These are phyloP conservation scores for Solanum dulcamara DNA, from an alignment of 257 asterid genomes.

Conservation along the genomic window DNA sequence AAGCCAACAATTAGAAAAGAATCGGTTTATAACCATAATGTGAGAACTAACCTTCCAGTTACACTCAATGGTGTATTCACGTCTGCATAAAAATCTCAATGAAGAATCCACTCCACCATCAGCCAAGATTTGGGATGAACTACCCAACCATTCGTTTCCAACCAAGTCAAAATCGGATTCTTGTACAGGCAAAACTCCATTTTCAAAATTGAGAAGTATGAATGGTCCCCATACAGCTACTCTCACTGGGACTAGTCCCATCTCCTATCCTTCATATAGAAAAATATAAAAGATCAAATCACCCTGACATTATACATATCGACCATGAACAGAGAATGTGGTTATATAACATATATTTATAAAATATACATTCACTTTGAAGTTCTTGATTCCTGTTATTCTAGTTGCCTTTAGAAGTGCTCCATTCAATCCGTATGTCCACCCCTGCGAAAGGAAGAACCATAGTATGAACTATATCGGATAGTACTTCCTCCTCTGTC, in stretches of 20 bases:
- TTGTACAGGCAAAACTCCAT: constrained; percentile 12
- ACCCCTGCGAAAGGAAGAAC: constrained; percentile 32
- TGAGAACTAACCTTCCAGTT: constrained; percentile 72
- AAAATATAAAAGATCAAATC: neutral
- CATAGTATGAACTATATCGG: neutral
- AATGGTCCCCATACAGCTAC: constrained; percentile 84
- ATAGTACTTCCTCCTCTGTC: neutral
- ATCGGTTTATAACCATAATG: neutral
- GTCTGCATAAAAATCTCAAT: constrained; percentile 49
- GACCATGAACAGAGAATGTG: neutral
- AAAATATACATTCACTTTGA: constrained; percentile 52
- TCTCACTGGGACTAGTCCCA: constrained; percentile 64
- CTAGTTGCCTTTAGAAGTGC: constrained; percentile 59
- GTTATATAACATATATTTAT: neutral
- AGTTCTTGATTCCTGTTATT: constrained; percentile 69
- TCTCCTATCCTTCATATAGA: constrained; percentile 40
- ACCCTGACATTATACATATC: neutral
- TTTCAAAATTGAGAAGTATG: constrained; percentile 47
- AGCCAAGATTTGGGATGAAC: constrained; percentile 47
- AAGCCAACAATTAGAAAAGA: neutral
- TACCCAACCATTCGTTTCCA: constrained; percentile 71
- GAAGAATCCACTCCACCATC: constrained; percentile 49
- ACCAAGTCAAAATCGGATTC: constrained; percentile 17
- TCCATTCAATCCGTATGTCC: constrained; percentile 90
- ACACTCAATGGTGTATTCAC: constrained; percentile 63